Base-by-base conservation (phyloP, 108 stramenopile genomes). In the Schizochytrium sp. region DNA sequence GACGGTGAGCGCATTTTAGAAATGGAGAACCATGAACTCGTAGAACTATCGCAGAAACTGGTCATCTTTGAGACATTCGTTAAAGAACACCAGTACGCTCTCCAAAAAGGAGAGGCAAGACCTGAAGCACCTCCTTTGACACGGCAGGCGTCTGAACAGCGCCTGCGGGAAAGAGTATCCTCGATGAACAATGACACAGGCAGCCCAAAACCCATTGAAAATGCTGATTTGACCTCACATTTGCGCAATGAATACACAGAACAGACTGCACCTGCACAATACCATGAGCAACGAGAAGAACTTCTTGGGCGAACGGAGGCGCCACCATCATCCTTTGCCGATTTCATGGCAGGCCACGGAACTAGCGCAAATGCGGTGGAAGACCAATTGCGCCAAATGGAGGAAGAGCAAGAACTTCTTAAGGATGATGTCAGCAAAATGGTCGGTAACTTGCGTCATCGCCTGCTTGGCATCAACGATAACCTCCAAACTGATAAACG, bases 1-100 rank as follows among this genome's bases (percentile, higher is more conserved):
- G 76, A 83, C 45, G 76, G 28, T 2, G 76, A 38, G 50, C 0
- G 17, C 47, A 13, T 10, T 8, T 5, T 5, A n/a, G 76, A 5
- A 38, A 55, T 83, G 76, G 76, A 83, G 76, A 55, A 38, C 47
- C 50, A 83, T 3, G 76, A 83, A 40, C 47, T 83, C 15, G 50
- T 40, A 10, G 76, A 55, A 53, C 28, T 83, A n/a, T 55, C 8
- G 15, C 47, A 83, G 1, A 83, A 83, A 28, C 50, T 55, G 53
- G 76, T 28, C 3, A 47, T 83, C 50, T 83, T 83, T 28, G 76
- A 83, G 76, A 13, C 50, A 17, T 55, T 55, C 47, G 47, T 83
- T 8, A 10, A 42, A 40, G 76, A 83, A 47, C 53, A 55, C 50
- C 50, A 47, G 17, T 38, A 55, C 76, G 47, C 55, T 17, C 28